Conservation (phyloP, 306 rosid genomes). For the Mimosa pudica region DNA sequence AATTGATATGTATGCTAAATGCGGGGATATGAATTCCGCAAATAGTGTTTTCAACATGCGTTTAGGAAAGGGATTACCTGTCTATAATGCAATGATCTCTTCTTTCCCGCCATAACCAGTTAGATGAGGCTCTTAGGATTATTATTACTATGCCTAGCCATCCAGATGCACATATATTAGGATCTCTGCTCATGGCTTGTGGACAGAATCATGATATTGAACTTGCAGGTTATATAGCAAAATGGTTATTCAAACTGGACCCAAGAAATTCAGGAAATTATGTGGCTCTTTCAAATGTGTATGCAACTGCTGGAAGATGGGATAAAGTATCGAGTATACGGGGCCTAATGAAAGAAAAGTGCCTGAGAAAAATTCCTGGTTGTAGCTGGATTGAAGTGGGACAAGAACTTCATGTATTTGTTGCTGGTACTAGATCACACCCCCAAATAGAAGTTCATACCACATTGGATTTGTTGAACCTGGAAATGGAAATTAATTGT, state of each 20-base stretch:
- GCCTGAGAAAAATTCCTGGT: slow-evolving; percentile 68
- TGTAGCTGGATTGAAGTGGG: slow-evolving; percentile 86
- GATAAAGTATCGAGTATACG: slow-evolving; percentile 59
- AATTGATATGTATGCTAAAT: slow-evolving; percentile 85
- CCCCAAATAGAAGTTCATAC: slow-evolving; percentile 54
- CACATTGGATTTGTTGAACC: slow-evolving; percentile 54
- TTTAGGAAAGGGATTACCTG: slow-evolving; percentile 52
- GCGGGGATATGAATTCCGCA: slow-evolving; percentile 59
- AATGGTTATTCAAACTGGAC: slow-evolving; percentile 55
- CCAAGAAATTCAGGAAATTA: slow-evolving; percentile 81
- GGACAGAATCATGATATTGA: slow-evolving; percentile 56
- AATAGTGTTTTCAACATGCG: slow-evolving; percentile 52
- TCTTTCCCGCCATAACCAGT: slow-evolving; percentile 54
- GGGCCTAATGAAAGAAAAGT: slow-evolving; percentile 66
- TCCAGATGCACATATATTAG: slow-evolving; percentile 75
- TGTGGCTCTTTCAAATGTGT: slow-evolving; percentile 72
- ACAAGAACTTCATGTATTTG: slow-evolving; percentile 60
- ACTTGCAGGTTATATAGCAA: slow-evolving; percentile 57
- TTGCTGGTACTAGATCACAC: slow-evolving; percentile 73
- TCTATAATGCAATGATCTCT: slow-evolving; percentile 82
- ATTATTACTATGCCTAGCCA: slow-evolving; percentile 54
- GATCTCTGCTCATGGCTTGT: slow-evolving; percentile 72
- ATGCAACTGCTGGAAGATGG: slow-evolving; percentile 75
- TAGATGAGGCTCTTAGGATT: slow-evolving; percentile 72
- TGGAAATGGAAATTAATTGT: slow-evolving; percentile 40